Evolutionary conservation across 345 rosid species (phyloP).

Genomic region (Pistacia integerrima): DNA sequence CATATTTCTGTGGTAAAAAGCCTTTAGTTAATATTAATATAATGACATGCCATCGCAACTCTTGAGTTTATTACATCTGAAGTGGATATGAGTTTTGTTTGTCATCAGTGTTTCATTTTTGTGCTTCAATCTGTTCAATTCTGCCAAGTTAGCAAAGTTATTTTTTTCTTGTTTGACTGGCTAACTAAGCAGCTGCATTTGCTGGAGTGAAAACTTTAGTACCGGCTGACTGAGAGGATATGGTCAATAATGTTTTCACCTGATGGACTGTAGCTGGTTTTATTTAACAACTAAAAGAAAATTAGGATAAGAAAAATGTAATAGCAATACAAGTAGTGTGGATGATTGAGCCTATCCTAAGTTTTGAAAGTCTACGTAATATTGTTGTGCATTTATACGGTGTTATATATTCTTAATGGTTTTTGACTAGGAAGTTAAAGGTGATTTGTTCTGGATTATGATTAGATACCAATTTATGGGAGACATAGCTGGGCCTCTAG

Average conservation of each 20-base stretch:
- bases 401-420: not conserved
- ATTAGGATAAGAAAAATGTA: not conserved
- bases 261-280: not conserved
- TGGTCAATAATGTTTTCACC: not conserved
- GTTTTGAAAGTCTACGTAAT: not conserved
- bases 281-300: not conserved
- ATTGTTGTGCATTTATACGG: not conserved
- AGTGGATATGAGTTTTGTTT: not conserved
- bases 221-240: not conserved
- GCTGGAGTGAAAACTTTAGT: not conserved
- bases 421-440: not conserved
- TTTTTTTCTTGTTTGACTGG: not conserved
- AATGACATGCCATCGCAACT: not conserved
- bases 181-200: not conserved
- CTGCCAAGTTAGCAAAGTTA: not conserved
- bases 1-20: not conserved
- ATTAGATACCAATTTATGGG: not conserved
- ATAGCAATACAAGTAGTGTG: not conserved
- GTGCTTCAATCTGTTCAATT: not conserved
- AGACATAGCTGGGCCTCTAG: not conserved
- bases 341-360: not conserved
- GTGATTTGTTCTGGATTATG: not conserved
- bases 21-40: not conserved
- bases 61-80: not conserved
- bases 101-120: not conserved